Evolutionary conservation across 2,329 filamentous ascomycete species (phyloP).

Genomic region (Botryotinia globosa): DNA sequence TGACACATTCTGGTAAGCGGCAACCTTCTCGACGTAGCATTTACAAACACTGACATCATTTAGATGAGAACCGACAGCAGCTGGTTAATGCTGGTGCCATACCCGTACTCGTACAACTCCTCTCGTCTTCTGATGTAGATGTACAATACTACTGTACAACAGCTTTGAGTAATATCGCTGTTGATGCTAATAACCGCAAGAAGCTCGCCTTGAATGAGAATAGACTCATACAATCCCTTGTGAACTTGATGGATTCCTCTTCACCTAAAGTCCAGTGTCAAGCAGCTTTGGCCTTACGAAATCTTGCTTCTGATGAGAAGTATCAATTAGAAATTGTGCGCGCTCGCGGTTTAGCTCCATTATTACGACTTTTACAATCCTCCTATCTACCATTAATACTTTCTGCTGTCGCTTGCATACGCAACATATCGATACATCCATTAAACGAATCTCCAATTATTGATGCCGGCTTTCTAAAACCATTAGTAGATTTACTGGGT

Average conservation of each 20-base stretch:
- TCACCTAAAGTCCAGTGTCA: constrained; percentile 98
- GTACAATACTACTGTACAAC: constrained; percentile 99
- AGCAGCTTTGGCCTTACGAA: constrained; percentile 87
- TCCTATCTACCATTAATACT: constrained; percentile 94
- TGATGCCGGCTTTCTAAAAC: constrained; percentile 92
- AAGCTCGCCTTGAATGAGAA: constrained; percentile 88
- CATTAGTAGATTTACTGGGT: constrained; percentile 87
- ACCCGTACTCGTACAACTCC: constrained; percentile 89
- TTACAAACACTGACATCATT: constrained; percentile 23
- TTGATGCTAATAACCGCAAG: constrained; percentile 86
- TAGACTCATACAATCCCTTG: constrained; percentile 87
- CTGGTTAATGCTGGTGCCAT: constrained; percentile 98
- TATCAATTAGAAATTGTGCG: constrained; percentile 98
- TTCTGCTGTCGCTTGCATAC: constrained; percentile 95
- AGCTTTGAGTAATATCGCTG: constrained; percentile 95
- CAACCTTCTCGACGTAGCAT: not conserved
- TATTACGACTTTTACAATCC: constrained; percentile 87
- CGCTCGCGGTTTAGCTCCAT: constrained; percentile 76
- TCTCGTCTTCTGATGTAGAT: constrained; percentile 90
- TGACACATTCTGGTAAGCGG: constrained; percentile 90
- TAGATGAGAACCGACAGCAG: constrained; percentile 96
- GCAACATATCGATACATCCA: constrained; percentile 98
- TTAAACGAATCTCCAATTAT: constrained; percentile 98
- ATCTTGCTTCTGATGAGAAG: constrained; percentile 95
- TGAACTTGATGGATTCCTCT: constrained; percentile 95